Base-by-base conservation (phyloP, 345 rosid species). In the Hevea brasiliensis region DNA sequence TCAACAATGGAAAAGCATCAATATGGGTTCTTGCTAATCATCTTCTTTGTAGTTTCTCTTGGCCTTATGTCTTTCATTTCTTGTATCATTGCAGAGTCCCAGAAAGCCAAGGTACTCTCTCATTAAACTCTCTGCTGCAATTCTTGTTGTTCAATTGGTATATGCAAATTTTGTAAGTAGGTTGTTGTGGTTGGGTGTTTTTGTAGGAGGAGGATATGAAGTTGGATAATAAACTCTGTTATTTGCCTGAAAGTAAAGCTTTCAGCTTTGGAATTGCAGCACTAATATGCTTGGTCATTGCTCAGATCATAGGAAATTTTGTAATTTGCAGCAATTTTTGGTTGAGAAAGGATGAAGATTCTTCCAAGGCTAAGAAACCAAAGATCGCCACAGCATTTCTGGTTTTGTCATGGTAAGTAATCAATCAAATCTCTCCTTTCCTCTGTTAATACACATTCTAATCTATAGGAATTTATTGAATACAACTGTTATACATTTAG, bases 71-170 rank as follows among this genome's bases (percentile, higher is more conserved):
- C 94, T 44, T 81, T 86, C 65, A 61, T 81, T 65, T 84, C 85
- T 18, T 90, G 94, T 81, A 27, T 91, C 2, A 29, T 85, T 24
- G 92, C 98, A 7, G 97, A 90, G 81, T 68, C 80, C 64, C 87
- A 85, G 72, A 87, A 78, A 86, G 64, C 89, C 71, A 83, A 90
- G 97, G 97, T 93, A 67, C 26, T 13, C 23, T 0, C 2, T 35
- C 32, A 8, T 32, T 21, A 20, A 14, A 0, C 20, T 35, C 26
- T 12, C 0, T 5, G 18, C 18, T 37, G 48, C 27, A 2, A n/a
- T n/a, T 26, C 23, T 32, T 24, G 1, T 53, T 42, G 7, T 29
- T 51, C 17, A 2, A 20, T 41, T 37, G 37, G 37, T 35, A 2
- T 40, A 3, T 35, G 61, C 47, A 4, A 10, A 27, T 41, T 75